Evolutionary conservation across 1,139 yeast genomes (phyloP), one percentile per base, ranked within the genome.

Genomic region (Barnettozyma hawaiiensis): DNA sequence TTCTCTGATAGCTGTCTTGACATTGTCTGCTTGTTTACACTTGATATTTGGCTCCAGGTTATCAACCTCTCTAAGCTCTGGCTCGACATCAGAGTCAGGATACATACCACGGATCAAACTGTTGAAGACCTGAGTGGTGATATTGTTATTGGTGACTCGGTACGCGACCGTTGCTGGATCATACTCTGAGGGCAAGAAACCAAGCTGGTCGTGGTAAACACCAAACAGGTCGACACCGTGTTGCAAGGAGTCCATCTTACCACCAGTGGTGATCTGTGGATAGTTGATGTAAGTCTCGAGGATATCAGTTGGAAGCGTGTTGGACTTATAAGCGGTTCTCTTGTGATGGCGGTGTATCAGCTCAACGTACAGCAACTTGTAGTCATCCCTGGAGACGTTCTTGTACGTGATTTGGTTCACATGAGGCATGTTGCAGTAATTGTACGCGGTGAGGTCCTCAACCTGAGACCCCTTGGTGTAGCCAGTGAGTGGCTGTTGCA

Each of bases 371-470:
- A 57, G 50, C 34, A 67, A 46, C 31, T 52, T 50, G 40, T 55
- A 65, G n/a, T 48, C 47, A 5, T 48, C 50, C 12, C 49, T 26
- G 12, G 54, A 49, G 9, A 54, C 52, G 14, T 54, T 52, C 16
- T 46, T 44, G 21, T 62, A 62, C 9, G 55, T 46, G 7, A 48
- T 44, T 35, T 61, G 61, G 40, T 60, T 58, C n/a, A 55, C 58
- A 43, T 64, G 70, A 10, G 71, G 71, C 71, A 67, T 67, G 48
- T 61, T 61, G 49, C 71, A 67, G 51, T 65, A 67, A 55, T 66
- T 62, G 52, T 67, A 67, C 8, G 50, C 53, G 23, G 67, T 66
- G 31, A 60, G 58, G 15, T 45, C 52, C 11, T 51, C 57, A n/a
- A 58, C 53, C 19, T 49, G 45, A 0, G 65, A 61, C 9, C 62